Conservation (phyloP, 169 alveolate species). For the Eimeria acervulina region DNA sequence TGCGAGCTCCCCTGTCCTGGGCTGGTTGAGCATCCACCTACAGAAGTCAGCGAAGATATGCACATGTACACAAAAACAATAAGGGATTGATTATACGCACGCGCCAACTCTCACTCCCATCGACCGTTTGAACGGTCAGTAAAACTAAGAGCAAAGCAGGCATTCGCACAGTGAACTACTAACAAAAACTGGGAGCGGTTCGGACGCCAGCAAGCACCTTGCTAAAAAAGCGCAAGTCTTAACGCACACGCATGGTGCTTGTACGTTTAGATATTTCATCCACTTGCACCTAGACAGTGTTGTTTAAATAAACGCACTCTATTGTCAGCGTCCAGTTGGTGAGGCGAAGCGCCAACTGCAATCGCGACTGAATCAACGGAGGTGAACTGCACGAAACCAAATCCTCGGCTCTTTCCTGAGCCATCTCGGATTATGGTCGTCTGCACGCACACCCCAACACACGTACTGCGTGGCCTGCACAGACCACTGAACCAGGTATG, state of each 20-base stretch:
- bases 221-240: background rate
- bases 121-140: background rate
- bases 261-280: background rate
- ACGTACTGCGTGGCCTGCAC: background rate
- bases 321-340: conserved; percentile 73
- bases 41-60: background rate
- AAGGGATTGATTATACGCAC: background rate
- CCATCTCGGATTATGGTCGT: conserved; percentile 64
- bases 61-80: background rate
- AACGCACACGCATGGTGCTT: background rate
- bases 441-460: conserved; percentile 11
- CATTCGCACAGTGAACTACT: background rate
- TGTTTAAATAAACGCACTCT: background rate
- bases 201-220: background rate
- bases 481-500: background rate
- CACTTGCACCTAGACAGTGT: background rate
- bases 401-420: conserved; percentile 70
- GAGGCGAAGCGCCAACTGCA: conserved; percentile 76
- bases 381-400: conserved; percentile 73
- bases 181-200: background rate
- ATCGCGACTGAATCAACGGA: conserved; percentile 73
- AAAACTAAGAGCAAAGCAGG: background rate
- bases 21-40: conserved; percentile 77
- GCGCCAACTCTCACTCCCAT: background rate
- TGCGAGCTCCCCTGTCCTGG: conserved; percentile 72